A percentile compares a stretch with the other conserved stretches of the same genome.
phyloP scores from a whole-genome alignment of 345 rosid genomes.

The Syzygium aqueum region DNA sequence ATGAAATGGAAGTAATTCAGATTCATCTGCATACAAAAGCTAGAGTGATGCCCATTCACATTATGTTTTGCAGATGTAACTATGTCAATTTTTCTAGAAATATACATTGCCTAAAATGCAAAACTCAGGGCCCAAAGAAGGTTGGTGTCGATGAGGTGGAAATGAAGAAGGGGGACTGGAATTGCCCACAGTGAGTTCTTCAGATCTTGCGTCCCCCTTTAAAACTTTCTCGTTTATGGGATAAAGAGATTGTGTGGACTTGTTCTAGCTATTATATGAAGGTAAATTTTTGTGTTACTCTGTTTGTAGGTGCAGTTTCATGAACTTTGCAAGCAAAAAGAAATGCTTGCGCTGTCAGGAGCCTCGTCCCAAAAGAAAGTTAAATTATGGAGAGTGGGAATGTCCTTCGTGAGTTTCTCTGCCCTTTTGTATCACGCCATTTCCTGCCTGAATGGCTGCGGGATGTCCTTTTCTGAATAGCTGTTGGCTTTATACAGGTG shows the following conservation, averaged over 20 bases:
- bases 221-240: neutral
- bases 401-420: conserved; percentile 69
- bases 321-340: conserved; percentile 85
- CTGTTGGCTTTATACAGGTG: conserved; percentile 36
- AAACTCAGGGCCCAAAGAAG: conserved; percentile 48
- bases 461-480: neutral
- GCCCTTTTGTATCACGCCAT: neutral
- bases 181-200: conserved; percentile 47
- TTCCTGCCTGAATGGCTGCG: neutral
- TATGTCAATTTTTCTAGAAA: conserved; percentile 68
- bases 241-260: neutral
- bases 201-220: neutral
- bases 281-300: neutral
- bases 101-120: conserved; percentile 50
- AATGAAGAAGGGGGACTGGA: conserved; percentile 88
- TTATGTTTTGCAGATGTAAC: conserved; percentile 34
- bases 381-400: conserved; percentile 87
- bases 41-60: neutral
- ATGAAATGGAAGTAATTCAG: neutral
- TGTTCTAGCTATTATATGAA: neutral
- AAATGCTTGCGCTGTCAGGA: conserved; percentile 52
- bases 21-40: neutral
- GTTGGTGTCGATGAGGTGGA: conserved; percentile 20
- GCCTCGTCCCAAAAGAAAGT: conserved; percentile 48
- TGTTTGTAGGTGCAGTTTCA: conserved; percentile 61